Conservation (phyloP, 768 basidiomycete genomes). For the Hygrocybe punicea region DNA sequence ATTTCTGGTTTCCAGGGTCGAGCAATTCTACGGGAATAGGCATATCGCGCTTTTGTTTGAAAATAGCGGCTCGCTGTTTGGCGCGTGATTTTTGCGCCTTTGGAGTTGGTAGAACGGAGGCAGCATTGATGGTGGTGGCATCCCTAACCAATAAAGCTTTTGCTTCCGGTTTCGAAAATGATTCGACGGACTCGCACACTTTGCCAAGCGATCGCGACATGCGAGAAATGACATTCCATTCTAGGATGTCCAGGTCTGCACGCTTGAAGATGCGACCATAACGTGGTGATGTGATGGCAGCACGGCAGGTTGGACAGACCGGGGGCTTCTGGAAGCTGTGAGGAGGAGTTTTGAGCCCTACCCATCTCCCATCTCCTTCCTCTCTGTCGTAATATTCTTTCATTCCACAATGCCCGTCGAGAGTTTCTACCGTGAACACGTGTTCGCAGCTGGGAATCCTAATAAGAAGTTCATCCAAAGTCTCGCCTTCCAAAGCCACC, state of each 20-base stretch:
- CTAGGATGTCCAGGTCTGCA: slow-evolving; percentile 61
- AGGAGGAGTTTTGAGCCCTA: slow-evolving; percentile 42
- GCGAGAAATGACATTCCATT: slow-evolving; percentile 54
- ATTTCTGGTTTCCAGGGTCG: slow-evolving; percentile 17
- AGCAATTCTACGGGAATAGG: slow-evolving; percentile 23
- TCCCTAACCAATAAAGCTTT: slow-evolving; percentile 15
- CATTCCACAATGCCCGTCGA: slow-evolving; percentile 59
- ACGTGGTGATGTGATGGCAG: slow-evolving; percentile 52
- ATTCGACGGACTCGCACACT: slow-evolving; percentile 32
- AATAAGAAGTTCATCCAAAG: slow-evolving; percentile 52
- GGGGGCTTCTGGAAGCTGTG: slow-evolving; percentile 41
- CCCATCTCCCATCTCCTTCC: slow-evolving; percentile 38
- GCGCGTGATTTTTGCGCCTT: slow-evolving; percentile 6
- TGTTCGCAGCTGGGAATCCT: slow-evolving; percentile 61
- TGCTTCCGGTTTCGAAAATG: slow-evolving; percentile 17
- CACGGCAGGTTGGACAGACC: slow-evolving; percentile 60
- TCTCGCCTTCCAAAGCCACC: slow-evolving; percentile 37
- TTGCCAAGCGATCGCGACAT: slow-evolving; percentile 46
- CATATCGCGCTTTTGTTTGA: slow-evolving; percentile 9
- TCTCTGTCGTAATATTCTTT: slow-evolving; percentile 46
- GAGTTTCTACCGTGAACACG: slow-evolving; percentile 65
- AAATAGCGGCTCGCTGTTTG: slow-evolving; percentile 6
- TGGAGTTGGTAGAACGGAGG: slow-evolving; percentile 6
- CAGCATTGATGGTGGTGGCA: slow-evolving; percentile 5
- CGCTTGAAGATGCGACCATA: slow-evolving; percentile 63